phyloP scores from a whole-genome alignment of 2,329 filamentous ascomycete genomes.

The Dothistroma septosporum region DNA sequence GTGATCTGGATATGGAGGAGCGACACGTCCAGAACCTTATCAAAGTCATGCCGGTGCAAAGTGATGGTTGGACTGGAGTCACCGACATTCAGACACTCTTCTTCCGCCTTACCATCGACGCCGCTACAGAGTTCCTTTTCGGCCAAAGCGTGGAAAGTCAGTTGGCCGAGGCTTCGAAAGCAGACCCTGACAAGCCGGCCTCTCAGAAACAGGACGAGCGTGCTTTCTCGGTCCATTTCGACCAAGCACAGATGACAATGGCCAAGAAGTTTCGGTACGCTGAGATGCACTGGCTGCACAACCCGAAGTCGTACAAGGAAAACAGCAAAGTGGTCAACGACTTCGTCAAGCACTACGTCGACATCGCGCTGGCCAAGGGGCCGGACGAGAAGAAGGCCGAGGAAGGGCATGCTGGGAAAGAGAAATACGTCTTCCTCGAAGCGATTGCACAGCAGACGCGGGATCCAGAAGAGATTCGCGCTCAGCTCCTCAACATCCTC shows the following conservation, averaged over 20 bases:
- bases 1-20: constrained; percentile 36
- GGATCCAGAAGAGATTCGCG: constrained; percentile 41
- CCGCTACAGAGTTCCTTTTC: constrained; percentile 47
- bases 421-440: constrained; percentile 45
- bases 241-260: constrained; percentile 39
- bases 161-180: constrained; percentile 33
- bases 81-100: constrained; percentile 40
- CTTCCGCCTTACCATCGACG: constrained; percentile 49
- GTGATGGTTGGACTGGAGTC: constrained; percentile 32
- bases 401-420: constrained; percentile 30
- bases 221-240: constrained; percentile 44
- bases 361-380: constrained; percentile 40
- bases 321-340: constrained; percentile 41
- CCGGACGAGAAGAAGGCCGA: constrained; percentile 19
- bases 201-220: constrained; percentile 28
- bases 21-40: constrained; percentile 35
- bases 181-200: constrained; percentile 21
- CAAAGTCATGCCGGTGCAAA: constrained; percentile 27
- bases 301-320: constrained; percentile 36
- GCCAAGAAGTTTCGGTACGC: constrained; percentile 37
- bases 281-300: constrained; percentile 36
- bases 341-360: constrained; percentile 46
- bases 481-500: constrained; percentile 57
- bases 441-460: constrained; percentile 45
- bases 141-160: constrained; percentile 39